Conservation (phyloP, 495 filamentous ascomycete species). For the Opeltia flavorubescens region DNA sequence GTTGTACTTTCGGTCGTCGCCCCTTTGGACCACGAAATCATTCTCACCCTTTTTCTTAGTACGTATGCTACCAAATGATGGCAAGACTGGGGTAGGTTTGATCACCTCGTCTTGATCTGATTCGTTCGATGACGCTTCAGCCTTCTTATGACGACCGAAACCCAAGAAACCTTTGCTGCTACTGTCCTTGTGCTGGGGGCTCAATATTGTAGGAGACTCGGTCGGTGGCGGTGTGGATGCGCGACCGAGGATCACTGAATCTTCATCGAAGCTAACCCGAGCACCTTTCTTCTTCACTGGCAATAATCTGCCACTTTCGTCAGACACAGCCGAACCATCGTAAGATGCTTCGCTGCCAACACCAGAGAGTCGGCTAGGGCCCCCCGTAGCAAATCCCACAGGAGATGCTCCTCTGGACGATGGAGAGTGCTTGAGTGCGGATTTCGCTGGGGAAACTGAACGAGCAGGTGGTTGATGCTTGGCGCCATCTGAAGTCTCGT, state of each 20-base stretch:
- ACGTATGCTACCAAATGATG: slow-evolving; percentile 74
- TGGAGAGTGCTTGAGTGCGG: slow-evolving; percentile 65
- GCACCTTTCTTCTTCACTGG: slow-evolving; percentile 49
- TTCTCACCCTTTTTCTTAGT: slow-evolving; percentile 19
- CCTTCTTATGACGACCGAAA: slow-evolving; percentile 34
- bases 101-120: slow-evolving; percentile 53
- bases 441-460: slow-evolving; percentile 74
- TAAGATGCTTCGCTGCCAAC: slow-evolving; percentile 47
- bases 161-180: slow-evolving; percentile 38
- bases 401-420: slow-evolving; percentile 33
- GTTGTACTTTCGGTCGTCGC: not conserved
- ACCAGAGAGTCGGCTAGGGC: slow-evolving; percentile 16
- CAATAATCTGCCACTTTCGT: slow-evolving; percentile 35
- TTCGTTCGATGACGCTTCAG: slow-evolving; percentile 26
- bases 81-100: slow-evolving; percentile 61
- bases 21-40: slow-evolving; percentile 9
- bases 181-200: slow-evolving; percentile 30
- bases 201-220: slow-evolving; percentile 33
- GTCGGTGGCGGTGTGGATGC: slow-evolving; percentile 38
- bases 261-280: slow-evolving; percentile 81
- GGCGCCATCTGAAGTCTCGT: slow-evolving; percentile 33
- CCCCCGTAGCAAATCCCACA: slow-evolving; percentile 15
- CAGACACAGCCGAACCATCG: slow-evolving; percentile 40
- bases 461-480: slow-evolving; percentile 65
- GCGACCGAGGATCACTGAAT: slow-evolving; percentile 44